Evolutionary conservation across 2,329 filamentous ascomycete genomes (phyloP).

Genomic region (Fusarium sp.): DNA sequence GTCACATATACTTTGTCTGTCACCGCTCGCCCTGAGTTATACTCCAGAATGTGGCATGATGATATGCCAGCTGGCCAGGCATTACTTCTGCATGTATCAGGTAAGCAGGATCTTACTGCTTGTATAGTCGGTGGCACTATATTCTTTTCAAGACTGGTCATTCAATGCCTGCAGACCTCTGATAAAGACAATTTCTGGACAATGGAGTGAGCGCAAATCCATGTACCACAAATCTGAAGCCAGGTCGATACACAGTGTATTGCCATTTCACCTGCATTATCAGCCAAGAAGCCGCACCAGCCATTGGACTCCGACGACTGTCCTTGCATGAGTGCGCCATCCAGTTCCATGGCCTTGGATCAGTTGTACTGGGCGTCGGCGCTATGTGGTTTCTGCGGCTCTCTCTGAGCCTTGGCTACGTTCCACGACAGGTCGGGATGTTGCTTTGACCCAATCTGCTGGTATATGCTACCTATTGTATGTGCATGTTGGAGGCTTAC

Average conservation of each 20-base stretch:
- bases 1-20: not conserved
- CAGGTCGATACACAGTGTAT: not conserved
- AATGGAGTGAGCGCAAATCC: not conserved
- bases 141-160: not conserved
- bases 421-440: constrained; percentile 25
- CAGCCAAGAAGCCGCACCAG: not conserved
- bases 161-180: not conserved
- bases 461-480: not conserved
- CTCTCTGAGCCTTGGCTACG: constrained; percentile 21
- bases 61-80: not conserved
- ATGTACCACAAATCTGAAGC: not conserved
- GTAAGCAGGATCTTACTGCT: not conserved
- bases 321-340: constrained; percentile 10
- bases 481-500: not conserved
- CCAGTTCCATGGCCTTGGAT: constrained; percentile 30
- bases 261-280: not conserved
- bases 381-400: constrained; percentile 13
- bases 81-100: not conserved
- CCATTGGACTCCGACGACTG: not conserved
- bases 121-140: not conserved
- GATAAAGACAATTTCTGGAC: not conserved
- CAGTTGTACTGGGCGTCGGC: constrained; percentile 5
- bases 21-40: constrained; percentile 1
- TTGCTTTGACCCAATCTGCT: not conserved
- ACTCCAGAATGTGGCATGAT: not conserved